Percentiles rank a stretch among this genome's conserved stretches.
phyloP scores from a whole-genome alignment of 345 rosid genomes.

The Erysimum cheiranthoides region DNA sequence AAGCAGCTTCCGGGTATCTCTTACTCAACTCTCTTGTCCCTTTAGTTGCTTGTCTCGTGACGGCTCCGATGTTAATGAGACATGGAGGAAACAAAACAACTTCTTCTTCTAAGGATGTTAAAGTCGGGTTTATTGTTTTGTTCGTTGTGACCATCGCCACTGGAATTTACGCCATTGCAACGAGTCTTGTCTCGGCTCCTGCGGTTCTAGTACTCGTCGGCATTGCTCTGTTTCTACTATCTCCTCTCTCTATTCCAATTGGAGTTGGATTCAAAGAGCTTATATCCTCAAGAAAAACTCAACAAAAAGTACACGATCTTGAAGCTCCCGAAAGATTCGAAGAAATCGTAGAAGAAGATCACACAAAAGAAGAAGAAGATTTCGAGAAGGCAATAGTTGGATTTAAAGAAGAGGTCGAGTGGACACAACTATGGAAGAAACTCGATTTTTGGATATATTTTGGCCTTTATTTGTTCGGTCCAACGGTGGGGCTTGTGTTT shows the following conservation, averaged over 20 bases:
- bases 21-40: constrained; percentile 71
- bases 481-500: constrained; percentile 81
- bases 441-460: constrained; percentile 83
- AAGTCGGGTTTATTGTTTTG: constrained; percentile 51
- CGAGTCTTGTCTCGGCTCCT: constrained; percentile 56
- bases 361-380: constrained; percentile 21
- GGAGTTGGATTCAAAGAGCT: constrained; percentile 32
- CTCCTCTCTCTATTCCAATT: constrained; percentile 61
- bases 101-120: constrained; percentile 20
- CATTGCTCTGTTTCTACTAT: constrained; percentile 50
- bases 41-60: constrained; percentile 44
- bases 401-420: constrained; percentile 72
- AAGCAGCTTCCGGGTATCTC: constrained; percentile 63
- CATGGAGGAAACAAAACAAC: background rate
- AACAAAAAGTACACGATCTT: constrained; percentile 45
- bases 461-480: constrained; percentile 71
- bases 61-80: constrained; percentile 56
- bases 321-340: constrained; percentile 34
- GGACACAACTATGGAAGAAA: constrained; percentile 59
- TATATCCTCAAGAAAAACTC: constrained; percentile 4
- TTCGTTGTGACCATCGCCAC: constrained; percentile 66
- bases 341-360: constrained; percentile 31
- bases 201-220: constrained; percentile 53
- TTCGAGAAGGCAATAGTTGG: constrained; percentile 30
- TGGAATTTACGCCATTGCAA: constrained; percentile 66